Conservation (phyloP, 345 rosid genomes). For the Theobroma cacao region DNA sequence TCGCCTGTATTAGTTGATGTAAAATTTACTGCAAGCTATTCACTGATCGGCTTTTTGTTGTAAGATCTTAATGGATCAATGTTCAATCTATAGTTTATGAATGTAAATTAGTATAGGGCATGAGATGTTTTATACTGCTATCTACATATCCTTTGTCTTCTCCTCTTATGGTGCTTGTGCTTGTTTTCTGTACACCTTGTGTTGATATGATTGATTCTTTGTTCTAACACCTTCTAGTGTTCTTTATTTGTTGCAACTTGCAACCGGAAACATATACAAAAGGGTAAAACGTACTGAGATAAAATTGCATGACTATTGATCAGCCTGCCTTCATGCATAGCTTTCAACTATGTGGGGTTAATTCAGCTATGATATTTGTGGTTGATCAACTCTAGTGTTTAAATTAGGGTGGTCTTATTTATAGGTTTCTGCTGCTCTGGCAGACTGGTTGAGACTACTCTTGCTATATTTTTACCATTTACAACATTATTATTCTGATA, state of each 20-base stretch:
- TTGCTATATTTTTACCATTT: neutral
- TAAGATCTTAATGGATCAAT: neutral
- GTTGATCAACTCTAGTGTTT: neutral
- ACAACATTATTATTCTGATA: neutral
- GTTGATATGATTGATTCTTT: no score
- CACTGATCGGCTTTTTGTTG: neutral
- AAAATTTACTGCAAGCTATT: neutral
- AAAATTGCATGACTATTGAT: neutral
- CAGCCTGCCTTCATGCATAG: neutral
- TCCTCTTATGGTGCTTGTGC: neutral
- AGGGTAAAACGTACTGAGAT: neutral
- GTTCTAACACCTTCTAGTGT: no score
- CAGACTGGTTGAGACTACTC: neutral
- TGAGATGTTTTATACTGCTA: neutral
- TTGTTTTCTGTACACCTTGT: no score
- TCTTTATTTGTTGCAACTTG: neutral
- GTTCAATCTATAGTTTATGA: neutral
- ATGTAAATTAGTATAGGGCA: neutral
- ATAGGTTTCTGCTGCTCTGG: neutral
- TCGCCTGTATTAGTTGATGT: neutral
- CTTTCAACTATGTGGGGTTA: neutral
- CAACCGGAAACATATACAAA: neutral
- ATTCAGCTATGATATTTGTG: neutral
- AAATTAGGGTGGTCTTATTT: neutral
- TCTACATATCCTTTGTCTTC: neutral